Base-by-base conservation (phyloP, 768 basidiomycete species). In the Rhodosporidiobolus sp. region DNA sequence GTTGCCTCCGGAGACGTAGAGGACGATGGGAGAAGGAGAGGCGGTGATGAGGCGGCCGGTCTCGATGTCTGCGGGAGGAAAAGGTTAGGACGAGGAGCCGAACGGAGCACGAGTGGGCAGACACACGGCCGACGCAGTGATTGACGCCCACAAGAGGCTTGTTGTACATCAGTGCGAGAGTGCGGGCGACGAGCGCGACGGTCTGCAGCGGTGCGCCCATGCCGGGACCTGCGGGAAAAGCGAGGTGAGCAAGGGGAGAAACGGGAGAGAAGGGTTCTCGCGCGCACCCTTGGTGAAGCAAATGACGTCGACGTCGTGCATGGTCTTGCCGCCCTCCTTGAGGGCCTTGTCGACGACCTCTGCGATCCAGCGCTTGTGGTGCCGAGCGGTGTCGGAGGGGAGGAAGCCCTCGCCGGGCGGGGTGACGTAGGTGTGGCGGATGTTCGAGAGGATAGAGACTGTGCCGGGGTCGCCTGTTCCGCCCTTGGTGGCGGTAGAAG, bases 191-290 rank as follows among this genome's bases (percentile, higher is more conserved):
- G 35, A 99, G 83, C 2, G 92, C 94, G 22, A 98, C 93, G 5
- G 94, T 94, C 78, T 95, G 93, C 48, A 99, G 81, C 3, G 96
- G 96, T 48, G 92, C 94, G 58, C 96, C 96, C 96, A 99, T 99
- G 1, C 96, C 96, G n/a, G 96, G 96, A 3, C 96, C 95, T 97
- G 77, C 28, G 59, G 26, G 45, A 32, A n/a, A 53, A 35, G 38
- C 30, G 4, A 11, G 46, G 67, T 50, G 75, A 67, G 50, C 62
- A 11, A 1, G 11, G 35, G 54, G 26, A 24, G 24, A 26, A 35
- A 17, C 53, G 10, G 30, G 9, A 26, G 22, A 24, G 8, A 3
- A 19, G 3, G 26, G 20, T 2, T 8, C 3, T 26, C 30, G 3
- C 16, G 72, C 82, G 48, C 75, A 91, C 95, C 96, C 85, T 97